Base-by-base conservation (phyloP, 2,329 filamentous ascomycete species). In the Emericellopsis cladophorae region DNA sequence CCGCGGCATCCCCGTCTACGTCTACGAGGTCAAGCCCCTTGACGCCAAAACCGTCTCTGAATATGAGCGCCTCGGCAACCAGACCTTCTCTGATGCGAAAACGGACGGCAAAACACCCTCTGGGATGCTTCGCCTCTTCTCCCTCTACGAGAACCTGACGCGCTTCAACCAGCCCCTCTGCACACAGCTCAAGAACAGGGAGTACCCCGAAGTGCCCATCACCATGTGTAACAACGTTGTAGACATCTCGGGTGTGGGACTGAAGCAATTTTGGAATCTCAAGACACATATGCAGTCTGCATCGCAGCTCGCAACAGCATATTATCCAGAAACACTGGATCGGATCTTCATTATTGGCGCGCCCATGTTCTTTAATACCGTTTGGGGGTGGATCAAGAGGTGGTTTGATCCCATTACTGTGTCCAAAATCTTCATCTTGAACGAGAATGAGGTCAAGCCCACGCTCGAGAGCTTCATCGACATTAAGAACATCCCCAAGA, bases 191-290 rank as follows among this genome's bases (percentile, higher is more conserved):
- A 65, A 67, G 36, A 75, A 86, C 51, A 76, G 89, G 52, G 76
- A 80, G 7, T 67, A 84, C 56, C 72, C 81, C 4, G 76, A 81
- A 47, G 88, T 85, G n/a, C 90, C 90, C 7, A 87, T 95, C 51
- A 90, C 88, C 32, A 81, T 92, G 51, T 89, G 83, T 54, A 95
- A 85, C 52, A 95, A 95, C 63, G 94, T 96, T 51, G 88, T 95
- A 43, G 90, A 96, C 58, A 87, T 96, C 47, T 83, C 79, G 14
- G 80, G 81, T 12, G 89, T 95, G 22, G 86, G 86, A 6, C 61
- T 96, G 59, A 87, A 85, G 66, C 88, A 93, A 65, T 95, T 95
- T 59, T 95, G 90, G 90, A 93, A 93, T 62, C 64, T 96, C 46
- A 92, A 93, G 68, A 67, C 66, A 21, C 90, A 95, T 60, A 94